A percentile compares a stretch with the other conserved stretches of the same genome.
These are phyloP conservation scores for Epichloe gansuensis DNA, from an alignment of 2,329 filamentous ascomycete species.

Conservation along the genomic window DNA sequence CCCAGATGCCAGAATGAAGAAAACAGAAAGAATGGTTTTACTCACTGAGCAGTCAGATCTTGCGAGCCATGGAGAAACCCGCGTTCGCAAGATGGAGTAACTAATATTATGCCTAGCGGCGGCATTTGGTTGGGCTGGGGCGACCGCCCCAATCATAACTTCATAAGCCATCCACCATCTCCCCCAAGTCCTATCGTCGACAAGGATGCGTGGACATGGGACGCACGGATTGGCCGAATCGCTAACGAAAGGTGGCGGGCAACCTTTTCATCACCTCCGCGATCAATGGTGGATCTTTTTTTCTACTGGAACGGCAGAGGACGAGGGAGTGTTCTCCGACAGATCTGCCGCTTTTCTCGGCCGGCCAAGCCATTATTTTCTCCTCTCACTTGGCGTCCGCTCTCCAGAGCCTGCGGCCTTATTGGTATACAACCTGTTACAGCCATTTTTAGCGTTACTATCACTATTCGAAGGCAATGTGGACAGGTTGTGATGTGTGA, in stretches of 20 bases:
- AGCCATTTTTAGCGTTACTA: not conserved
- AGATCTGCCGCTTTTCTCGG: constrained; percentile 4
- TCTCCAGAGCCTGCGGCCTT: not conserved
- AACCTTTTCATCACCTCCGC: not conserved
- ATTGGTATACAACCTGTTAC: not conserved
- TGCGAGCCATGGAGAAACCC: constrained; percentile 2
- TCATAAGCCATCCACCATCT: constrained; percentile 4
- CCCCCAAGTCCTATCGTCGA: constrained; percentile 6
- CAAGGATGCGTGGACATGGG: constrained; percentile 3
- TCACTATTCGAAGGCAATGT: not conserved
- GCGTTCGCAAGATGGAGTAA: not conserved
- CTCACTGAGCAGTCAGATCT: not conserved
- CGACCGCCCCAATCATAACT: constrained; percentile 7
- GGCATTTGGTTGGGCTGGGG: constrained; percentile 6
- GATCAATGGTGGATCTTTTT: not conserved
- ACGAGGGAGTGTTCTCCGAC: constrained; percentile 2
- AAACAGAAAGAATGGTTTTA: not conserved
- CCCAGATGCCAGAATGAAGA: not conserved
- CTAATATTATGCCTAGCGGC: constrained; percentile 6
- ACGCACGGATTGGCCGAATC: not conserved
- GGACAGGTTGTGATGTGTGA: not conserved
- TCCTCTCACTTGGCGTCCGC: not conserved
- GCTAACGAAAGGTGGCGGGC: not conserved
- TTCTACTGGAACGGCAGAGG: not conserved
- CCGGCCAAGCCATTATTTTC: constrained; percentile 2